Conservation (phyloP, 164 flowering plant species). For the Cinnamomum micranthum region DNA sequence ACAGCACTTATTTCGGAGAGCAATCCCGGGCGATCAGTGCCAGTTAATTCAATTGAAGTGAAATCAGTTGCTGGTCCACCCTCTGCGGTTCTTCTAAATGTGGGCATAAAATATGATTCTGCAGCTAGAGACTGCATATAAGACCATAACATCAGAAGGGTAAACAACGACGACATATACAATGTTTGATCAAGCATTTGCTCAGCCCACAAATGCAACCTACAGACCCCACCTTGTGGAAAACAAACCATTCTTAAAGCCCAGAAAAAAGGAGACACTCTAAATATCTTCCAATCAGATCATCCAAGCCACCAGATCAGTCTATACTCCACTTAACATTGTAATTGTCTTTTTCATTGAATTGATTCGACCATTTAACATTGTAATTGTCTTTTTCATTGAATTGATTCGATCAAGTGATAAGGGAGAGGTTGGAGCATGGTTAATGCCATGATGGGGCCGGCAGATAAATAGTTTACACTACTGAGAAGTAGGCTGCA, state of each 20-base stretch:
- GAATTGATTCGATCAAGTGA: not conserved
- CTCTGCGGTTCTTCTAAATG: slow-evolving; percentile 63
- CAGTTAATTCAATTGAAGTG: slow-evolving; percentile 81
- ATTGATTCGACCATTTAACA: not conserved
- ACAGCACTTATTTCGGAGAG: slow-evolving; percentile 90
- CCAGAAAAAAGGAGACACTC: not conserved
- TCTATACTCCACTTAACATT: too few species aligned
- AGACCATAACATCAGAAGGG: slow-evolving; percentile 8
- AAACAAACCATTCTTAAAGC: not conserved
- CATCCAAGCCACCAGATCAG: not conserved
- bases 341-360: too few species aligned
- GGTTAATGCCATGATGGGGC: not conserved
- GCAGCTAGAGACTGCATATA: slow-evolving; percentile 67
- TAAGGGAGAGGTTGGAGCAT: not conserved
- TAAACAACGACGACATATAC: not conserved
- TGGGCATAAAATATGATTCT: slow-evolving; percentile 47
- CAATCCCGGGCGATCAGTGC: slow-evolving; percentile 82
- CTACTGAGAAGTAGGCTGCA: not conserved
- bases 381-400: too few species aligned
- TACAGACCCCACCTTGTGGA: not conserved
- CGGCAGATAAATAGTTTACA: not conserved
- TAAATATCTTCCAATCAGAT: not conserved
- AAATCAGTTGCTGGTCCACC: slow-evolving; percentile 45
- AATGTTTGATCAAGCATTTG: not conserved
- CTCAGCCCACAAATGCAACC: not conserved